Evolutionary conservation across 1,284 basidiomycete species (phyloP), one percentile per base, ranked within the genome.

Genomic region (Tilletia setariae): DNA sequence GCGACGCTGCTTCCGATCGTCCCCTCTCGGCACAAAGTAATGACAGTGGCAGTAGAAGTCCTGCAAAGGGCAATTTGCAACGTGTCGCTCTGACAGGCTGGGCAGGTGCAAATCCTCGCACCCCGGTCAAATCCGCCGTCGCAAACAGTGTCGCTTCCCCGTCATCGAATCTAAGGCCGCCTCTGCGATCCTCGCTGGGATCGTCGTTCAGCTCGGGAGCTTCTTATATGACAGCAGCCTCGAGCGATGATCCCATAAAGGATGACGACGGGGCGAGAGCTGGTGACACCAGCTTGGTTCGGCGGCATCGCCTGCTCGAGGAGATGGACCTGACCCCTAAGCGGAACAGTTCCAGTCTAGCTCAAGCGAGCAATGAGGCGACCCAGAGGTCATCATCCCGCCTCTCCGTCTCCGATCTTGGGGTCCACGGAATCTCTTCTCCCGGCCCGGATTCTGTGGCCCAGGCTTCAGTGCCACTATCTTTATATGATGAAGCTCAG

Each of bases 271-370:
- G 8, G 7, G 11, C 53, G 11, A 25, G 23, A 3, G 23, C 23
- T 8, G 56, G 56, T 7, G 71, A 74, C 32, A 67, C 65, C 1
- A 73, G 68, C 65, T 68, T 86, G 79, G 84, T 63, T 84, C 88
- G 71, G 79, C 86, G 21, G 85, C 86, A 23, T 76, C 86, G 46
- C 23, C 67, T 76, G 32, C 67, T 71, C 25, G 75, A 76, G 49
- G 70, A 77, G 65, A 74, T 79, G 70, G 72, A 76, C 40, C 74
- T 75, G 25, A 71, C 70, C 0, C 72, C 74, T 15, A 68, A 68
- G 67, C 74, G 73, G 53, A 40, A 40, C 35, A 71, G 74, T 16
- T 49, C 51, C 0, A 67, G 61, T 7, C 65, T 75, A 16, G 64
- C 71, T 19, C 67, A 71, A 46, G 65, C 66, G 25, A 68, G 71